These are phyloP conservation scores for Saccharomycopsis olivae DNA, from an alignment of 805 yeast genomes.

Conservation along the genomic window DNA sequence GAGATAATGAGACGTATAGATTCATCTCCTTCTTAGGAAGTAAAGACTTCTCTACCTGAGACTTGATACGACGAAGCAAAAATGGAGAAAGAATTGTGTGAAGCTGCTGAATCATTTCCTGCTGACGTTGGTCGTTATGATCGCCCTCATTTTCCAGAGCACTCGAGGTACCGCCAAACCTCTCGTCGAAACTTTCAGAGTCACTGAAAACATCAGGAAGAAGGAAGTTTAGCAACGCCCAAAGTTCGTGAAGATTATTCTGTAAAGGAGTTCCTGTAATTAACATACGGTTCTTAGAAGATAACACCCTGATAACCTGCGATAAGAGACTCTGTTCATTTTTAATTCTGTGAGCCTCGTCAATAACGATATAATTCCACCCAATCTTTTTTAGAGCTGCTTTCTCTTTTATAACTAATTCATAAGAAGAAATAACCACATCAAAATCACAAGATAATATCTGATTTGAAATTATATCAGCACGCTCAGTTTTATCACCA, in stretches of 20 bases:
- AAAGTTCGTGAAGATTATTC: constrained; percentile 67
- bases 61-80: constrained; percentile 62
- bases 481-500: constrained; percentile 64
- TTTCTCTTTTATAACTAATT: constrained; percentile 68
- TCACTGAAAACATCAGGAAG: constrained; percentile 73
- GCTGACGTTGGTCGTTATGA: constrained; percentile 23
- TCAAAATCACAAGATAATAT: constrained; percentile 57
- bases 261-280: constrained; percentile 81
- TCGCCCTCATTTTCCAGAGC: constrained; percentile 30
- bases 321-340: constrained; percentile 66
- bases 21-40: constrained; percentile 68
- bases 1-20: constrained; percentile 62
- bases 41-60: constrained; percentile 72
- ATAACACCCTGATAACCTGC: constrained; percentile 64
- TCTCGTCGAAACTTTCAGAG: constrained; percentile 60
- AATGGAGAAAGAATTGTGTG: constrained; percentile 73
- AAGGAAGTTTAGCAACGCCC: constrained; percentile 71
- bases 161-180: constrained; percentile 40
- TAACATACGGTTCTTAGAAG: constrained; percentile 56
- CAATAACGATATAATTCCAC: constrained; percentile 72
- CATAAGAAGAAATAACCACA: constrained; percentile 62
- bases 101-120: constrained; percentile 49
- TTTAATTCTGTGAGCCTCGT: constrained; percentile 77
- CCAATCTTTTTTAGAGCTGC: constrained; percentile 51
- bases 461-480: constrained; percentile 37